Evolutionary conservation across 2,329 filamentous ascomycete species (phyloP), one percentile per base, ranked within the genome.

Genomic region (Ophiocordyceps polyrhachis-furcata): DNA sequence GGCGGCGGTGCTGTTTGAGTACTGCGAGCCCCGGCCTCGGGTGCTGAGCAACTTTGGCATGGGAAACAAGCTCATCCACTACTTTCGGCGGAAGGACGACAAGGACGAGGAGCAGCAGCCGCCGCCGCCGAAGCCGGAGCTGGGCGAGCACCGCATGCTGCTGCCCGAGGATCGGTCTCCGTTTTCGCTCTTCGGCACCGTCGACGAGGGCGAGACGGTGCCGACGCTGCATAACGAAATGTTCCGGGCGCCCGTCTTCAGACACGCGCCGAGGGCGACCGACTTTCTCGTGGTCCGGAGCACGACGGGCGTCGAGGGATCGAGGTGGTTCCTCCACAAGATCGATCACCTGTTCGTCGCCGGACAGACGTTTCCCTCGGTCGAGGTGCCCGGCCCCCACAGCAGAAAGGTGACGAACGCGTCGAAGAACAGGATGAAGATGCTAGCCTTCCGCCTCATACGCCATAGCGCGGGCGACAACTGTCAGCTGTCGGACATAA

Each of bases 21-120:
- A 98, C 59, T 93, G 86, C 9, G 91, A 98, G 62, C 87, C 95
- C 55, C 81, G 86, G 49, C 91, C 91, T 0, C 83, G 81, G 11
- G 86, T 93, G 48, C 68, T 98, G 49, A 95, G 89, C 40, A 95
- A 93, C 57, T 94, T 95, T 55, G 91, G 89, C 51, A 98, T 98
- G 91, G 88, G 88, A 44, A 93, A 82, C 59, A 83, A 87, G 44
- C 74, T 98, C 47, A 86, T 96, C 67, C 96, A 98, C 61, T 98
- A 96, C 62, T 95, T 95, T 58, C 83, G 88, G 47, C 86, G 86
- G 55, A 83, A 86, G 57, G 75, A 74, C 38, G 69, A 71, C 40
- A 73, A 73, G 31, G 84, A 93, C 41, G 84, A 91, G 48, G 75
- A 78, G 43, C 72, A 76, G 44, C 73, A 84, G 1, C 83, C 85